Base-by-base conservation (phyloP, 306 rosid genomes). In the Inga laurina region DNA sequence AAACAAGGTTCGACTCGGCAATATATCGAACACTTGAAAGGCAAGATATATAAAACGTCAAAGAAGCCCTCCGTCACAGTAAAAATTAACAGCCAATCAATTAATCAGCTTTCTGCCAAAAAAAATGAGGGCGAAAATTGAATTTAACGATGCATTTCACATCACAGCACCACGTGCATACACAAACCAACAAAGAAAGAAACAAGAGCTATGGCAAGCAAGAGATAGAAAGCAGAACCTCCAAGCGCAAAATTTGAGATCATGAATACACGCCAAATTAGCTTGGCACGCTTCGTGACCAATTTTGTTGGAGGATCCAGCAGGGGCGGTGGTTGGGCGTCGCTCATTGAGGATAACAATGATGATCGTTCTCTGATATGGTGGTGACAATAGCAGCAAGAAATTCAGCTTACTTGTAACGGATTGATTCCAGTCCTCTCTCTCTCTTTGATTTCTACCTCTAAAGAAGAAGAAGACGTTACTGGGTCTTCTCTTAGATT, bases 181-280 rank as follows among this genome's bases (percentile, higher is more conserved):
- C 30, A 44, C 32, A 78, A 62, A 24, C 51, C 39, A 77, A 43
- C 16, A 45, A 76, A 43, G 16, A 46, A 66, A 10, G 3, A 44
- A 76, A 43, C 19, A 46, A 66, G 4, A 3, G 22, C 18, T 34
- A 19, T 32, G 46, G 66, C 12, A 49, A 45, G 43, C 54, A 24
- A 45, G 21, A 18, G 49, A 34, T 4, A 11, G 49, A 34, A 15
- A 48, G 39, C 74, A 78, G 12, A 35, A 95, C 98, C 98, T 92
- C 91, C 97, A 68, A 95, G 82, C 8, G 92, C 93, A n/a, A 95
- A 86, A 84, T 95, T 95, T 65, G 91, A 88, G 87, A 93, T 81
- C 92, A 92, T 72, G 68, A 92, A 89, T 76, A 86, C 77, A 73
- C 98, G 97, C 98, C 98, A 95, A 52, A 88, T 24, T 76, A 91